A percentile compares a stretch with the other conserved stretches of the same genome.
Evolutionary conservation across 768 basidiomycete genomes (phyloP).

Genomic region (Podaxis sp.): DNA sequence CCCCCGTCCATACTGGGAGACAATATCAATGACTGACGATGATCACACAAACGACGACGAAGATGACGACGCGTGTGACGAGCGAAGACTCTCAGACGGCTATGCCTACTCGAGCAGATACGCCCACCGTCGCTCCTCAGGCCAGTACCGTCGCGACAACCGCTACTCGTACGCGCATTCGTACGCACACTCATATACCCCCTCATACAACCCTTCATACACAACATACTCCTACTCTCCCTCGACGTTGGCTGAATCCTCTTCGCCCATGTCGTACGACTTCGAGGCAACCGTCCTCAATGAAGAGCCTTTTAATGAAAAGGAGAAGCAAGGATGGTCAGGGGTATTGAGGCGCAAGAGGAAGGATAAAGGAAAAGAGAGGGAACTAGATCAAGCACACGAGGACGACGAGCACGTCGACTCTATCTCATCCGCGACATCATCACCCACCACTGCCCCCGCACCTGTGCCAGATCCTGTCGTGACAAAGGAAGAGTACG

Average conservation of each 20-base stretch:
- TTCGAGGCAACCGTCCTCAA: conserved; percentile 5
- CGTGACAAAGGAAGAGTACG: conserved; percentile 11
- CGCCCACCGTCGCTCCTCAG: conserved; percentile 13
- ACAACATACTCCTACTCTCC: conserved; percentile 1
- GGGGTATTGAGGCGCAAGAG: conserved; percentile 11
- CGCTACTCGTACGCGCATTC: conserved; percentile 6
- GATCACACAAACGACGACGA: conserved; percentile 9
- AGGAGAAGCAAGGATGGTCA: conserved; percentile 14
- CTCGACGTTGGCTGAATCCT: conserved; percentile 6
- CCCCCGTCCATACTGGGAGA: conserved; percentile 15
- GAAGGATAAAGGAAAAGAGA: conserved; percentile 14
- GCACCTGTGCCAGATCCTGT: background rate
- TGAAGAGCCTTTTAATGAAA: conserved; percentile 7
- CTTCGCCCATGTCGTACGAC: conserved; percentile 11
- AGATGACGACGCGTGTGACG: conserved; percentile 11
- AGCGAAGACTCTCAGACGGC: conserved; percentile 12
- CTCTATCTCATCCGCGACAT: background rate
- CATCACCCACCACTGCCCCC: background rate
- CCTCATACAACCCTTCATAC: conserved; percentile 6
- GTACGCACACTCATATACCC: background rate
- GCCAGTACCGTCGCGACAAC: conserved; percentile 13
- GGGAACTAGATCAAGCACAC: conserved; percentile 3
- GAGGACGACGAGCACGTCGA: conserved; percentile 8
- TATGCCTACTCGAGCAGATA: conserved; percentile 15
- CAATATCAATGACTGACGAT: conserved; percentile 10